Evolutionary conservation across 306 rosid genomes (phyloP).

Genomic region (Acacia acuminata): DNA sequence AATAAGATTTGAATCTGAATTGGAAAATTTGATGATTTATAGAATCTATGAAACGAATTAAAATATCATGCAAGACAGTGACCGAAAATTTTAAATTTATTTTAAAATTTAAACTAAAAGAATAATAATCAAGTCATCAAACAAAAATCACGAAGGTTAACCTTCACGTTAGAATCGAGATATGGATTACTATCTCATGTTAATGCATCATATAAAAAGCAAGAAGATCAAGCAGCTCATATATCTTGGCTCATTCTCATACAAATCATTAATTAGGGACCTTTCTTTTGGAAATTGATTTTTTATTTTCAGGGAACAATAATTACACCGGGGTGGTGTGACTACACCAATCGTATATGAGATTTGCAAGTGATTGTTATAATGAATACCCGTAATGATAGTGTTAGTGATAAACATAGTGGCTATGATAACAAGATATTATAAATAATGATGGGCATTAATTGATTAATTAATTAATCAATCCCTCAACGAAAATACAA

Average conservation of each 20-base stretch:
- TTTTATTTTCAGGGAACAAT: background rate
- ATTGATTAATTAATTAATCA: background rate
- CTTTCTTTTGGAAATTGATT: background rate
- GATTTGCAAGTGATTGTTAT: constrained; percentile 8
- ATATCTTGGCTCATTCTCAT: background rate
- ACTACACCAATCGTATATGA: background rate
- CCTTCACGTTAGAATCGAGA: background rate
- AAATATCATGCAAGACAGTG: background rate
- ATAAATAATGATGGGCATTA: constrained; percentile 1
- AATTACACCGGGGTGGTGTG: constrained; percentile 6
- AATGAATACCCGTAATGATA: constrained; percentile 10
- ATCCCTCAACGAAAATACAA: background rate
- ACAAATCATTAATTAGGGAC: background rate
- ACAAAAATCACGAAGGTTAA: background rate
- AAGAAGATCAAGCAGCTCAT: background rate
- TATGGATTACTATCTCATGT: background rate
- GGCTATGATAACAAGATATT: constrained; percentile 10
- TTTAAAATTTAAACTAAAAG: background rate
- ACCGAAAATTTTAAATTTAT: too few species aligned
- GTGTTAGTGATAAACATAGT: constrained; percentile 15
- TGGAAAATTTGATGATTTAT: background rate
- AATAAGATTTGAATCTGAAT: background rate
- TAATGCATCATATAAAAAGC: background rate
- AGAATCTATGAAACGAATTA: background rate
- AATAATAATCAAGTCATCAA: background rate